Base-by-base conservation (phyloP, 2,329 filamentous ascomycete species). In the Penicillium capsulatum region DNA sequence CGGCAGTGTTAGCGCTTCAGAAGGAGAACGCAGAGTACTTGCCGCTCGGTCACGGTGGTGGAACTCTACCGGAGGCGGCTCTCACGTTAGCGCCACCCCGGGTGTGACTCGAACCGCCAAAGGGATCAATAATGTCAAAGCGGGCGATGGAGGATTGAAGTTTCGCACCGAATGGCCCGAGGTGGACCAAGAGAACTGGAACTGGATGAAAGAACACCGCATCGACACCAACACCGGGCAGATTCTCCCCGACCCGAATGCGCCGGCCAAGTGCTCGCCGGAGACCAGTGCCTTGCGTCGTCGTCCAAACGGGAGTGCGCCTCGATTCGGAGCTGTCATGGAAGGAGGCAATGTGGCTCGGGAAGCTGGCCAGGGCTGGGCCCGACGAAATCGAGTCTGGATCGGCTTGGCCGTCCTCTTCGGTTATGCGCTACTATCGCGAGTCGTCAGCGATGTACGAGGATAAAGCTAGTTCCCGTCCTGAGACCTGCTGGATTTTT, bases 1-100 rank as follows among this genome's bases (percentile, higher is more conserved):
- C 0, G 92, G 92, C 2, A 90, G 84, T 19, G 80, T 98, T 19
- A 83, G 83, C 4, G 86, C 83, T 13, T 84, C 80, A 0, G 79
- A 86, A 34, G 72, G 77, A 3, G 90, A 97, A 71, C 80, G 91
- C 45, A 84, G 80, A 63, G 77, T 83, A 55, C 80, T 89, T 34
- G 89, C 92, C 0, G 75, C 77, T 16, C 77, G 86, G 47, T 86
- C 87, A 11, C 75, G 86, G 38, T 98, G 92, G 92, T 97, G 90
- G 90, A 98, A 98, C 69, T 86, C 83, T 22, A 97, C 91, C 0
- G 90, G 91, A 28, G 89, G 88, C 36, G 91, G 91, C 6, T 85
- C 84, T 2, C 78, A 83, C 45, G 60, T 67, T 20, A 68, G 66
- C 33, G 65, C 67, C 3, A 65, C 72, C 2, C 60, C 69, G 1